Evolutionary conservation across 176 grass and related monocot genomes (phyloP), one percentile per base, ranked within the genome.

Genomic region (Pontederia crassipes): DNA sequence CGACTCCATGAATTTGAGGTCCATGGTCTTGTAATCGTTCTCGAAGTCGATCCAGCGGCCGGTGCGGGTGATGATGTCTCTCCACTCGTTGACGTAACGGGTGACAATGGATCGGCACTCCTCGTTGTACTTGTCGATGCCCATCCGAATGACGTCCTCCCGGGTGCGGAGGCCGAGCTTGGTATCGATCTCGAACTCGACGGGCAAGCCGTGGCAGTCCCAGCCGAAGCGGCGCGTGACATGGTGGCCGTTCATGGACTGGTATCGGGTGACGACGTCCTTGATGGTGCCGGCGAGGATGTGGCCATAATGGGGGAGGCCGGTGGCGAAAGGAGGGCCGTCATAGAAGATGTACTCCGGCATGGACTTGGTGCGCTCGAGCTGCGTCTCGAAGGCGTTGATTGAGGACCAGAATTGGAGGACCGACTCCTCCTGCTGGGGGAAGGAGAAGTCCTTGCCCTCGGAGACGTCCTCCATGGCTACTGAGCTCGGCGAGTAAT

Each of bases 331-430:
- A 29, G 93, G 93, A 0, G 93, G 93, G 0, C 87, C 93, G 45
- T 98, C 93, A 71, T 98, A 98, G 79, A 98, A 98, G 52, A 98
- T 52, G 85, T 92, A 98, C 79, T 98, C 93, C 14, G 89, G 84
- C 12, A 78, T 81, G 20, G 84, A 80, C 71, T 89, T 77, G 55
- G 93, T 98, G 74, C 69, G 93, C 45, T 71, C 80, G 15, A 89
- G 68, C 77, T 98, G 93, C 68, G 83, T 84, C 48, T 81, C 72
- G 76, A 98, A 98, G 35, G 87, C 93, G 52, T 82, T 73, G 7
- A 92, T 68, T 52, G 20, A 2, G 2, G 11, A 3, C 93, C 93
- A 98, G 9, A 79, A 81, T 16, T 58, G 11, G 12, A 98, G 79
- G 56, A 98, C 79, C 14, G 56, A 55, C 74, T 89, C 71, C 84